These are phyloP conservation scores for Tolypocladium album DNA, from an alignment of 2,329 filamentous ascomycete genomes.

Conservation along the genomic window DNA sequence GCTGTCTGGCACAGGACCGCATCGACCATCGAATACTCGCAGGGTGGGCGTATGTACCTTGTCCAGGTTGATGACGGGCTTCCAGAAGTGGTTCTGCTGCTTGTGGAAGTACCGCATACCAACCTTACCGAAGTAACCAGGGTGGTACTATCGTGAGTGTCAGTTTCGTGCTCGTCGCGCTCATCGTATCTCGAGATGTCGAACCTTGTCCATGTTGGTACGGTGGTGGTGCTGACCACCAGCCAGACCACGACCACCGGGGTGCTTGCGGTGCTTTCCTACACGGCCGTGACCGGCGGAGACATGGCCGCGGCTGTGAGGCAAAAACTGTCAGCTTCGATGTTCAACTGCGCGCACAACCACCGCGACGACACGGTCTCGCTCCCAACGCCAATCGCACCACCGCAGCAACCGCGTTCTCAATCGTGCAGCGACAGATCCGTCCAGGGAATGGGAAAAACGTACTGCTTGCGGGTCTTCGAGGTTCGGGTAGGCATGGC, in stretches of 20 bases:
- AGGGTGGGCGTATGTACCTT: constrained; percentile 51
- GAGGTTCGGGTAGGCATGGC: constrained; percentile 65
- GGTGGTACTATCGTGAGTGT: constrained; percentile 60
- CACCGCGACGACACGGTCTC: background rate
- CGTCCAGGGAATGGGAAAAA: constrained; percentile 18
- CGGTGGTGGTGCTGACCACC: constrained; percentile 91
- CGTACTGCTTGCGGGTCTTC: constrained; percentile 72
- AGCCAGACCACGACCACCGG: constrained; percentile 75
- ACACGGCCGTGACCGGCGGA: constrained; percentile 96
- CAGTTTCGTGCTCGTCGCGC: constrained; percentile 9
- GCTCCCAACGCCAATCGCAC: background rate
- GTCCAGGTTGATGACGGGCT: constrained; percentile 96
- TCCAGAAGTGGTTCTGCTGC: constrained; percentile 93
- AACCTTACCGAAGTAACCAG: constrained; percentile 98
- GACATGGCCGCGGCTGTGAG: constrained; percentile 82
- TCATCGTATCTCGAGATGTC: constrained; percentile 34
- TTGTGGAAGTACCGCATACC: constrained; percentile 97
- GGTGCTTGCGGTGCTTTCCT: constrained; percentile 96
- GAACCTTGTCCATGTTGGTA: constrained; percentile 60
- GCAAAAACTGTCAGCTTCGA: constrained; percentile 10
- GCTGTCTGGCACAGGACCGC: background rate
- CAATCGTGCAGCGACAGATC: constrained; percentile 2
- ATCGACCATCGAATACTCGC: background rate
- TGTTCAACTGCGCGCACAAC: background rate
- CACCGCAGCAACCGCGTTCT: background rate